Percentiles rank a stretch among this genome's conserved stretches.
Evolutionary conservation across 257 asterid genomes (phyloP).

Genomic region (Solanum chmielewskii): DNA sequence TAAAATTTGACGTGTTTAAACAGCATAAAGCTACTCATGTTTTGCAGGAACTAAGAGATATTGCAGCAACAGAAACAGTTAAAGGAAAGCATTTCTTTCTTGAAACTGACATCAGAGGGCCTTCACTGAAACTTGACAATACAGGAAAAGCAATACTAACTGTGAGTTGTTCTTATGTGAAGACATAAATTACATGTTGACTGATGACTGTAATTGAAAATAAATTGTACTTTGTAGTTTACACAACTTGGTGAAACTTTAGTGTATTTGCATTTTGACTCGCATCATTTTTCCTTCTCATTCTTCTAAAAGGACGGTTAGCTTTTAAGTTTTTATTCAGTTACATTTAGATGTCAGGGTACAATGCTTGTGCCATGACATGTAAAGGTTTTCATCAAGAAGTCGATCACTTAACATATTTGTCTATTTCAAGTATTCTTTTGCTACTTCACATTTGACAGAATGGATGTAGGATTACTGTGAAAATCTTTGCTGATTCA

Average conservation of each 20-base stretch:
- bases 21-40: background rate
- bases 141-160: constrained; percentile 88
- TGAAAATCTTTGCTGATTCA: background rate
- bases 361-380: background rate
- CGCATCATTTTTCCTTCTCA: background rate
- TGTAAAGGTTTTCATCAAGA: background rate
- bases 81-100: constrained; percentile 85
- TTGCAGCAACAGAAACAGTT: constrained; percentile 49
- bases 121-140: constrained; percentile 73
- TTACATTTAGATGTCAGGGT: background rate
- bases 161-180: constrained; percentile 32
- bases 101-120: constrained; percentile 87
- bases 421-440: background rate
- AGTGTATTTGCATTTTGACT: background rate
- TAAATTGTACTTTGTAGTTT: background rate
- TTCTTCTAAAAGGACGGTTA: background rate
- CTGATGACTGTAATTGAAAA: background rate
- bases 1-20: background rate
- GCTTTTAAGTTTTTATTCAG: background rate
- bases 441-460: background rate
- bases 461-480: background rate
- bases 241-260: background rate
- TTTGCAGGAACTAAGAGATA: constrained; percentile 64
- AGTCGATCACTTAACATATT: background rate
- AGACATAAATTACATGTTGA: background rate